A percentile compares a stretch with the other conserved stretches of the same genome.
Evolutionary conservation across 306 rosid genomes (phyloP).

Genomic region (Trichosanthes truncata): DNA sequence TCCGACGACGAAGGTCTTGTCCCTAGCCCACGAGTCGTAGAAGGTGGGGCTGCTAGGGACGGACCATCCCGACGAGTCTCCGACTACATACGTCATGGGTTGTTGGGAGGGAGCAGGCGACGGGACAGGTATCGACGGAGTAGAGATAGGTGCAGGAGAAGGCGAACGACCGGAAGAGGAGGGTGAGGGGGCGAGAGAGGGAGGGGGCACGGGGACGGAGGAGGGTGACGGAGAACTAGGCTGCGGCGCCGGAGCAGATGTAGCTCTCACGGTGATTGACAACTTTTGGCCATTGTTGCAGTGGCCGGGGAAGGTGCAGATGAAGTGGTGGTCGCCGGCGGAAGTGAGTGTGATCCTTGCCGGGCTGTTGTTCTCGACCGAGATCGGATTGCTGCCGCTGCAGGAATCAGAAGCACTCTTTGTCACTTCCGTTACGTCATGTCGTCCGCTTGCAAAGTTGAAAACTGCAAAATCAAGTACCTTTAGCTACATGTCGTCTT

Average conservation of each 20-base stretch:
- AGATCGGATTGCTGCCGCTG: not conserved
- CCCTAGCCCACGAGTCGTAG: not conserved
- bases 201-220: not conserved
- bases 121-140: not conserved
- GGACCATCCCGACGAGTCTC: not conserved
- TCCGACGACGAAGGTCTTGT: not conserved
- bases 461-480: slow-evolving; percentile 28
- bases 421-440: slow-evolving; percentile 53
- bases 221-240: not conserved
- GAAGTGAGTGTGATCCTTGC: not conserved
- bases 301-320: slow-evolving; percentile 18
- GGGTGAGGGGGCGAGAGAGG: not conserved
- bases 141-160: not conserved
- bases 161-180: not conserved
- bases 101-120: not conserved
- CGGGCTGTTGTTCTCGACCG: not conserved
- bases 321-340: slow-evolving; percentile 10
- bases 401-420: slow-evolving; percentile 10
- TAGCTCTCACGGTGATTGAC: slow-evolving; percentile 4
- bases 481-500: not conserved
- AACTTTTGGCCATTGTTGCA: slow-evolving; percentile 23
- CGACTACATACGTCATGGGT: not conserved
- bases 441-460: slow-evolving; percentile 28
- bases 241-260: not conserved
- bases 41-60: not conserved